These are phyloP conservation scores for Nephelium lappaceum DNA, from an alignment of 345 rosid genomes.

Conservation along the genomic window DNA sequence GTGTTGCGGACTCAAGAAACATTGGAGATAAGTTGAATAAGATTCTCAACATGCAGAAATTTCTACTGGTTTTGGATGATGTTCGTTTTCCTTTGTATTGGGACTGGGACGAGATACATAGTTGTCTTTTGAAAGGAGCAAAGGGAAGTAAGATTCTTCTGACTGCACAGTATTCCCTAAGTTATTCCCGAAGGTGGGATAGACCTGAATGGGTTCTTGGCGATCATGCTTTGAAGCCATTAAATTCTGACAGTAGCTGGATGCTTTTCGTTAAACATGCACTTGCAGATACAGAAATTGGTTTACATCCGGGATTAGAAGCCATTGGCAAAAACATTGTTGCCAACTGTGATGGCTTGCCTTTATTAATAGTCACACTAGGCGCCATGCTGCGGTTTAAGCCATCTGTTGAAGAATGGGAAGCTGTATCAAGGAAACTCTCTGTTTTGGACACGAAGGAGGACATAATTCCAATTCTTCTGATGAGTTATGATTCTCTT, in stretches of 20 bases:
- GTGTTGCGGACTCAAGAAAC: neutral
- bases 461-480: too few relatives aligned
- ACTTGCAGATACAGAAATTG: neutral
- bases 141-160: constrained; percentile 27
- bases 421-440: too few relatives aligned
- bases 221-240: neutral
- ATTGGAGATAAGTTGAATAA: neutral
- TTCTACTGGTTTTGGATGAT: neutral
- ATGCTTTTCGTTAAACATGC: too few relatives aligned
- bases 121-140: too few relatives aligned
- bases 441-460: too few relatives aligned
- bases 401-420: too few relatives aligned
- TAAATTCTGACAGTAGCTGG: constrained; percentile 19
- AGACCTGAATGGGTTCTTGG: neutral
- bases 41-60: neutral
- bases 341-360: constrained; percentile 10
- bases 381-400: too few relatives aligned
- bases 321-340: constrained; percentile 13
- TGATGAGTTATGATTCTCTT: too few relatives aligned
- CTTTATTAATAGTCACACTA: constrained; percentile 27
- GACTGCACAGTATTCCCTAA: constrained; percentile 4
- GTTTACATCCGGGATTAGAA: neutral
- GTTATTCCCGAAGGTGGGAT: too few relatives aligned
- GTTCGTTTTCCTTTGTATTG: neutral
- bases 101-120: too few relatives aligned